Conservation (phyloP, 2,329 filamentous ascomycete species). For the Diaporthe nobilis region DNA sequence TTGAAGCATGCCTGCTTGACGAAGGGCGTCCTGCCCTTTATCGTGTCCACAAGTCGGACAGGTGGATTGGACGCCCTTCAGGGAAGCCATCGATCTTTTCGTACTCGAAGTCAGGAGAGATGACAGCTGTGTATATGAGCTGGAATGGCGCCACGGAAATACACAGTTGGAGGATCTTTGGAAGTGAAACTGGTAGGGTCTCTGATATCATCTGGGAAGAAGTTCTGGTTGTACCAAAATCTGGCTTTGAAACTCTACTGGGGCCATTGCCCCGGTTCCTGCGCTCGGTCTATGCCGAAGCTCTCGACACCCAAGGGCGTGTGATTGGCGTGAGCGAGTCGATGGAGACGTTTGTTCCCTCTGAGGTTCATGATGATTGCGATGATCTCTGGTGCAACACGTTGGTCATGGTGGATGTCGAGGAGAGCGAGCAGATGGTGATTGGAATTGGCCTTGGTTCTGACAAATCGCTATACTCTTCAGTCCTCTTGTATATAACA, state of each 20-base stretch:
- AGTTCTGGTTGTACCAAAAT: background rate
- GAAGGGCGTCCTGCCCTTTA: conserved; percentile 3
- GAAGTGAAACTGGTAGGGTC: background rate
- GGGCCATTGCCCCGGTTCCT: background rate
- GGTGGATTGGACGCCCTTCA: background rate
- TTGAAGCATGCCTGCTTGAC: conserved; percentile 14
- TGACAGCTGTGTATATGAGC: conserved; percentile 1
- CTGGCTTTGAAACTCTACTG: background rate
- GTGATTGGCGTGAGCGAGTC: background rate
- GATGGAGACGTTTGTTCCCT: background rate
- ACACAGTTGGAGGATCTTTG: background rate
- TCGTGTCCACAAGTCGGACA: background rate
- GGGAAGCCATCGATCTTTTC: background rate
- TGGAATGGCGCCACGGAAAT: conserved; percentile 22
- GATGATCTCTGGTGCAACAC: conserved; percentile 17
- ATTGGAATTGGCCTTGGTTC: too few relatives aligned
- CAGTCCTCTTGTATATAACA: background rate
- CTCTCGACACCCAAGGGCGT: background rate
- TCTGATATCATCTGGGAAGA: background rate
- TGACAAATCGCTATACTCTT: background rate
- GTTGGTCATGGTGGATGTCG: background rate
- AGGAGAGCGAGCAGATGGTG: background rate
- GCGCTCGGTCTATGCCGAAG: background rate
- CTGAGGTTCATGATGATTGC: background rate
- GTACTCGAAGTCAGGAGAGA: background rate